These are phyloP conservation scores for Ustilago sp. DNA, from an alignment of 1,284 basidiomycete genomes.

Conservation along the genomic window DNA sequence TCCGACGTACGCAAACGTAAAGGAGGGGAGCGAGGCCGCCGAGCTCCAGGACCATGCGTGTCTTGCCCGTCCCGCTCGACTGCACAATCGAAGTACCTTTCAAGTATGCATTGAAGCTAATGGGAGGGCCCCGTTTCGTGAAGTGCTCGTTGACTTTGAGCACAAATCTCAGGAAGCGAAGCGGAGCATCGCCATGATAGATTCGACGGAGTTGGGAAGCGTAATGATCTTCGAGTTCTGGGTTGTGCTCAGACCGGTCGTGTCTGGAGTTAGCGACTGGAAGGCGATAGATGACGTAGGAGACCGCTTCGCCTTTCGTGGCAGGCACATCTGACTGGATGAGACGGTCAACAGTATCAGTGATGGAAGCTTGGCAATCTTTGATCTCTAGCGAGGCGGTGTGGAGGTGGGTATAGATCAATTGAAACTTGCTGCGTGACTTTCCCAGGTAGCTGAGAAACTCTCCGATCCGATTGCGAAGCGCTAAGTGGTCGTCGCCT, in stretches of 20 bases:
- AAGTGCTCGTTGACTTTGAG: not conserved
- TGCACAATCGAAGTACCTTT: slow-evolving; percentile 22
- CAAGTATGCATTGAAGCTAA: slow-evolving; percentile 2
- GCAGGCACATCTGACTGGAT: not conserved
- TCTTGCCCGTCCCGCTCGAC: slow-evolving; percentile 40
- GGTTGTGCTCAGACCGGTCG: not conserved
- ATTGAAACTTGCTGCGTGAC: not conserved
- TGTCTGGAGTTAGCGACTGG: not conserved
- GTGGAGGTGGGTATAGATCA: not conserved
- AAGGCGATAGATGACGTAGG: not conserved
- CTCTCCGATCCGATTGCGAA: not conserved
- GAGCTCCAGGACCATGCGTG: no score
- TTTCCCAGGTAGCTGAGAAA: not conserved
- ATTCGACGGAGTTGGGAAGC: slow-evolving; percentile 4
- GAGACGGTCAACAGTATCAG: not conserved
- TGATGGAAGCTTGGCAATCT: not conserved
- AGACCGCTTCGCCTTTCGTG: not conserved
- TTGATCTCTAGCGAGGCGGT: not conserved
- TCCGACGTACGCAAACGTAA: no score
- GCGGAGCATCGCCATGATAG: slow-evolving; percentile 11
- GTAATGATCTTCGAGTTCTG: not conserved
- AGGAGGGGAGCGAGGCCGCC: no score
- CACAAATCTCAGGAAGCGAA: slow-evolving; percentile 13
- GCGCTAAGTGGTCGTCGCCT: no score
- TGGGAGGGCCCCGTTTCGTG: not conserved